These are phyloP conservation scores for Globisporangium yorkense DNA, from an alignment of 352 stramenopile genomes.

Conservation along the genomic window DNA sequence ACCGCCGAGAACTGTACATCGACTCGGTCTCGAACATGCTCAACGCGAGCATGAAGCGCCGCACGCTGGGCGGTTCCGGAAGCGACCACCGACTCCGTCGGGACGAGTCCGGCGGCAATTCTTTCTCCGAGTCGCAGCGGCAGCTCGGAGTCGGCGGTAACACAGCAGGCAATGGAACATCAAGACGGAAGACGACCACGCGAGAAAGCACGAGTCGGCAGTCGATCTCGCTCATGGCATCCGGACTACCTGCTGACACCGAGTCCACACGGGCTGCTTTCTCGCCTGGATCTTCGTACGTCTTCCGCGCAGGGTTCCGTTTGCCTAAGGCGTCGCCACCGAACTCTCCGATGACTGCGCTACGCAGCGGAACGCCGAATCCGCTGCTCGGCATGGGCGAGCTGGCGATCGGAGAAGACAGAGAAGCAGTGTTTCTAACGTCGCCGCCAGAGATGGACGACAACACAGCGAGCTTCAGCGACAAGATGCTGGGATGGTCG, in stretches of 20 bases:
- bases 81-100: constrained; percentile 8
- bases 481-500: constrained; percentile 35
- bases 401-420: constrained; percentile 11
- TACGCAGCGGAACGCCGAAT: neutral
- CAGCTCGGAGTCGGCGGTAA: constrained; percentile 16
- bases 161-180: constrained; percentile 10
- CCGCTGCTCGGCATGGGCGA: constrained; percentile 4
- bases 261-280: constrained; percentile 26
- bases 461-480: constrained; percentile 9
- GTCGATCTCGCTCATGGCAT: constrained; percentile 24
- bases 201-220: constrained; percentile 14
- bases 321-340: constrained; percentile 42
- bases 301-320: constrained; percentile 54
- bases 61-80: constrained; percentile 33
- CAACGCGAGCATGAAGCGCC: constrained; percentile 60
- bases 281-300: constrained; percentile 31
- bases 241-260: constrained; percentile 22
- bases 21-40: constrained; percentile 79
- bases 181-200: constrained; percentile 21
- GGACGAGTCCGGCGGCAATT: constrained; percentile 14
- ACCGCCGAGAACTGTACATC: constrained; percentile 75
- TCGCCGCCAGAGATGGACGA: constrained; percentile 16
- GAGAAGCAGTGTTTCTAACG: constrained; percentile 6
- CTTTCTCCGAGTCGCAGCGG: constrained; percentile 48
- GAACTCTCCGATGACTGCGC: constrained; percentile 9